These are phyloP conservation scores for Laburnicola sp. DNA, from an alignment of 2,329 filamentous ascomycete genomes.

Conservation along the genomic window DNA sequence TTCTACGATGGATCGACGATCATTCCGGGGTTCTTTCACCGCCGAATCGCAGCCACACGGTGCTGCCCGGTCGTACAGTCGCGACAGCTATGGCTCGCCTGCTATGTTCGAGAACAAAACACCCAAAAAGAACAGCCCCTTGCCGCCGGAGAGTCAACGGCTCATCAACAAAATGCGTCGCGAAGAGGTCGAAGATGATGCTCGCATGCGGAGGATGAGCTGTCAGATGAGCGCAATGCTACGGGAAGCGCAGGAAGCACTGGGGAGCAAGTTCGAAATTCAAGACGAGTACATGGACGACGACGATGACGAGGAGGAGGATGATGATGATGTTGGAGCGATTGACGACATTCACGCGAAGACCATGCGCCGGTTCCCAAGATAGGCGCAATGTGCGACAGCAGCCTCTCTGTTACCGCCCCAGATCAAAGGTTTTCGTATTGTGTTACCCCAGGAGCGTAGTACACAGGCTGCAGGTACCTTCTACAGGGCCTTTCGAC, in stretches of 20 bases:
- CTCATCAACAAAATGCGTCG: conserved; percentile 71
- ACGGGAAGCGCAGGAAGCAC: conserved; percentile 79
- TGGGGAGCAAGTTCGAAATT: conserved; percentile 59
- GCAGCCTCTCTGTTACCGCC: too few relatives aligned
- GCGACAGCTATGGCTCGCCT: conserved; percentile 39
- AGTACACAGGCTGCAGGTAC: too few relatives aligned
- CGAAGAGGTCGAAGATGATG: conserved; percentile 77
- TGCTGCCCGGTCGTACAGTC: conserved; percentile 31
- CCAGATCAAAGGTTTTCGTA: too few relatives aligned
- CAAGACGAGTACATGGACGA: conserved; percentile 34
- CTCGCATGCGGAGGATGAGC: conserved; percentile 78
- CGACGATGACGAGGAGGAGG: conserved; percentile 26
- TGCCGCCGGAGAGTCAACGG: conserved; percentile 68
- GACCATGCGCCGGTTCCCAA: conserved; percentile 6
- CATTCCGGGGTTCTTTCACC: conserved; percentile 22
- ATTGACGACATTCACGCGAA: conserved; percentile 34
- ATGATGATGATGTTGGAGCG: too few relatives aligned
- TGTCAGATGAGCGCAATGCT: conserved; percentile 83
- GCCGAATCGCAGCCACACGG: conserved; percentile 14
- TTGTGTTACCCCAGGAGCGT: too few relatives aligned
- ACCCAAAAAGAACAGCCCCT: conserved; percentile 31
- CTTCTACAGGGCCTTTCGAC: too few relatives aligned
- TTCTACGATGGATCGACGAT: conserved; percentile 29
- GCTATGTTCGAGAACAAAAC: conserved; percentile 24
- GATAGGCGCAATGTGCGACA: conserved; percentile 3